Percentiles rank a stretch among this genome's conserved stretches.
Evolutionary conservation across 1,284 basidiomycete species (phyloP).

Genomic region (Puccinia novopanici): DNA sequence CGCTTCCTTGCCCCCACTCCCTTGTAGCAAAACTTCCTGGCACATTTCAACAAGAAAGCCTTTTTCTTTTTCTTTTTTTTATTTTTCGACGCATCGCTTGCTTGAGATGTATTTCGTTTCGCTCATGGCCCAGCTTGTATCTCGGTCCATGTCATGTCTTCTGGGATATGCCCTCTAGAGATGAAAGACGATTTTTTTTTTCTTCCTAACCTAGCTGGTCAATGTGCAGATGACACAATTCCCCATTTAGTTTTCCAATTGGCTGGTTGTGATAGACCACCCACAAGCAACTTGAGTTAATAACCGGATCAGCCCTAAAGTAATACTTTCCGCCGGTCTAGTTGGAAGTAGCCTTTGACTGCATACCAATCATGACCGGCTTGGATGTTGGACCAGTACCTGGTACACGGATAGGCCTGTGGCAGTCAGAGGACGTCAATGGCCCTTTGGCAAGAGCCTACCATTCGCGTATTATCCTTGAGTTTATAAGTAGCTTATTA

Average conservation of each 20-base stretch:
- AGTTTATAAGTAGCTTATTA: too few species aligned
- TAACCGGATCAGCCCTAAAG: not conserved
- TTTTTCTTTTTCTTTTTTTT: not conserved
- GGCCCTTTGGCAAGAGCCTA: too few species aligned
- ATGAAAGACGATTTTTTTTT: not conserved
- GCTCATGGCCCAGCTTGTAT: not conserved
- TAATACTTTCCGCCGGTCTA: not conserved
- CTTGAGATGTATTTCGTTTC: not conserved
- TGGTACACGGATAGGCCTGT: not conserved
- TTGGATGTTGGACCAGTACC: not conserved
- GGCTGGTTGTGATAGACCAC: not conserved
- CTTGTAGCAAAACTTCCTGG: not conserved
- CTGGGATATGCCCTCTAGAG: not conserved
- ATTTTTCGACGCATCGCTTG: too few species aligned
- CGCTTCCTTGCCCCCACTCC: not conserved
- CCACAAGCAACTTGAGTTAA: not conserved
- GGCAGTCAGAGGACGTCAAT: too few species aligned
- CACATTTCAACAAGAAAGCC: not conserved
- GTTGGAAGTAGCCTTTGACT: not conserved
- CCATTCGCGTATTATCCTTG: too few species aligned
- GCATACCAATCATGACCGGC: not conserved
- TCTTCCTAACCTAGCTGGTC: not conserved
- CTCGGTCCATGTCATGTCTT: not conserved
- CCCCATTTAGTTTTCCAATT: not conserved
- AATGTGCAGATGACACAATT: too few species aligned